Base-by-base conservation (phyloP, 129 eudicot species). In the Chrysanthemum seticuspe region DNA sequence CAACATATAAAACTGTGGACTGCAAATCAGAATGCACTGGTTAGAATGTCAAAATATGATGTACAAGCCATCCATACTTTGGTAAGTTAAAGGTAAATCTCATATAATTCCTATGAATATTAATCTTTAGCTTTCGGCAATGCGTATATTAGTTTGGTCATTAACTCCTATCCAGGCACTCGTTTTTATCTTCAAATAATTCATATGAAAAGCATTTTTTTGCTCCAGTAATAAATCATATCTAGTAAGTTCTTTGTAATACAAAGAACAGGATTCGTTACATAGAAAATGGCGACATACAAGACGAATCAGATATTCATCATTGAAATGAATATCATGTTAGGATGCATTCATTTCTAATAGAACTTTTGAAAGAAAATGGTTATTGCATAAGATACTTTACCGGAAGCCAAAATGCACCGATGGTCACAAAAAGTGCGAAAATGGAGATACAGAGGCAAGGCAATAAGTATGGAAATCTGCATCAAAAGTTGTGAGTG, bases 391-490 rank as follows among this genome's bases (percentile, higher is more conserved):
- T 25, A 52, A 47, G 67, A 69, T 62, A 74, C 82, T 83, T 12
- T 78, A 89, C 98, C 89, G 95, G 96, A 78, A 92, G 91, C 91
- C 91, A 87, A 77, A 87, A 27, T 53, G 84, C 76, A 56, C 76
- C 85, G 6, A 89, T 61, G 48, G 83, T 84, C 51, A 89, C 95
- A 55, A 77, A 54, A 45, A 86, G 63, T 47, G 95, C 92, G 23
- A 85, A 79, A 50, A 87, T 16, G 68, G 98, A 89, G 78, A 80
- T 85, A 31, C 57, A 58, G 14, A 92, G 87, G 82, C 96, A 92
- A 34, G 98, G 98, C 84, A 92, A 76, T 69, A 92, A 85, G 82
- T 92, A 92, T 19, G 98, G 98, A 79, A 89, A 92, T 79, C 98
- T 92, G 87, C 83, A 83, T 18, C 77, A 76, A 65, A 53, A 61